A percentile compares a stretch with the other conserved stretches of the same genome.
phyloP scores from a whole-genome alignment of 2,329 filamentous ascomycete species.

The Exserohilum rostratum region DNA sequence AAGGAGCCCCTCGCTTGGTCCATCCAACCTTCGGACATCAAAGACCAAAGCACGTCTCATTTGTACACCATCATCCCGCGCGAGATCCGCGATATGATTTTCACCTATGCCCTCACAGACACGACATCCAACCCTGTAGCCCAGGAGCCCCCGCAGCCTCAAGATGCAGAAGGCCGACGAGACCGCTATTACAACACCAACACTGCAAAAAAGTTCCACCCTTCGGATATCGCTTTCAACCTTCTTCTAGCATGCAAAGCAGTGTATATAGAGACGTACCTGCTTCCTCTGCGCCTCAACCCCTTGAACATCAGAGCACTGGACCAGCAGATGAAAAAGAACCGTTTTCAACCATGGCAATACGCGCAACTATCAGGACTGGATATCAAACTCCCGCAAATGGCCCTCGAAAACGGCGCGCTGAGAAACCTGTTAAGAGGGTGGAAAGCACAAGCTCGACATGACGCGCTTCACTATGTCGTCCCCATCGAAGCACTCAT shows the following conservation, averaged over 20 bases:
- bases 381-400: slow-evolving; percentile 23
- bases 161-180: not conserved
- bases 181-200: not conserved
- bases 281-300: slow-evolving; percentile 20
- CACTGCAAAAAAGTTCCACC: not conserved
- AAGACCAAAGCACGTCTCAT: slow-evolving; percentile 13
- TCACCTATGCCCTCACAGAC: slow-evolving; percentile 21
- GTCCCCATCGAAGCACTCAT: slow-evolving; percentile 2
- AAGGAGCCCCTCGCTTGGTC: slow-evolving; percentile 28
- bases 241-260: slow-evolving; percentile 27
- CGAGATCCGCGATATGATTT: slow-evolving; percentile 28
- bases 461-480: slow-evolving; percentile 15
- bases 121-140: slow-evolving; percentile 8
- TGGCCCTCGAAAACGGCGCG: slow-evolving; percentile 9
- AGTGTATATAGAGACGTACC: slow-evolving; percentile 30
- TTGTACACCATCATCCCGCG: slow-evolving; percentile 20
- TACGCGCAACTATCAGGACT: slow-evolving; percentile 21
- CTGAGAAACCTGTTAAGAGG: not conserved
- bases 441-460: slow-evolving; percentile 11
- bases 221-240: slow-evolving; percentile 14
- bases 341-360: slow-evolving; percentile 18
- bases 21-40: not conserved
- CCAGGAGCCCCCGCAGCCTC: not conserved
- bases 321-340: not conserved
- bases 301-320: not conserved